Base-by-base conservation (phyloP, 768 basidiomycete species). In the Clavulina sp. region DNA sequence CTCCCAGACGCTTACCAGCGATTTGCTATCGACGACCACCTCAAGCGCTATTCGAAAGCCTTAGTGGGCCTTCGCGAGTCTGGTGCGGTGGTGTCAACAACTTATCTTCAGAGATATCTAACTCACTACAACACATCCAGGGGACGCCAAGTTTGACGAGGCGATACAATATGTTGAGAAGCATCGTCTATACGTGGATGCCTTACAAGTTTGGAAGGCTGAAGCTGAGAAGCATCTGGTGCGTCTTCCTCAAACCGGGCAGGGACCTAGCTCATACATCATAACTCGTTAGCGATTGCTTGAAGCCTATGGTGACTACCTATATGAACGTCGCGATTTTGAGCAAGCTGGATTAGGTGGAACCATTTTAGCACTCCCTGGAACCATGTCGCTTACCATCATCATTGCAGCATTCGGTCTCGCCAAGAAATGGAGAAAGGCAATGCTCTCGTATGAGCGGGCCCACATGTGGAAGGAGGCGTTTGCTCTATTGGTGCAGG, bases 11-110 rank as follows among this genome's bases (percentile, higher is more conserved):
- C 77, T 60, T 86, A 93, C 59, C 92, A 96, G 58, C 69, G 77
- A 41, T 95, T 86, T 69, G 75, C 75, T 57, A 97, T 99, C 53
- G 92, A 99, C 60, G 89, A 96, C 60, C 80, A 96, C 62, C 73
- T 97, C 36, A 78, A 77, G 61, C 75, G 86, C 30, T 67, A 84
- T 57, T 70, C 72, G 47, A 81, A 73, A 51, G 93, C 93, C 2
- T 65, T 99, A 50, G 63, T 61, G 41, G 81, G 89, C 62, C 70
- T 99, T 6, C 70, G 73, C 52, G 69, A 75, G 13, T 84, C 86
- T 38, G 92, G 89, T 79, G 52, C 40, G 62, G 13, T 43, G 59
- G 58, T 32, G 7, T 18, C 13, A 6, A 19, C 4, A 5, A 18
- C 19, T 2, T 13, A 13, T 16, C 4, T 47, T 2, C 48, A 30